These are phyloP conservation scores for Saururus chinensis DNA, from an alignment of 164 flowering plant genomes.

Conservation along the genomic window DNA sequence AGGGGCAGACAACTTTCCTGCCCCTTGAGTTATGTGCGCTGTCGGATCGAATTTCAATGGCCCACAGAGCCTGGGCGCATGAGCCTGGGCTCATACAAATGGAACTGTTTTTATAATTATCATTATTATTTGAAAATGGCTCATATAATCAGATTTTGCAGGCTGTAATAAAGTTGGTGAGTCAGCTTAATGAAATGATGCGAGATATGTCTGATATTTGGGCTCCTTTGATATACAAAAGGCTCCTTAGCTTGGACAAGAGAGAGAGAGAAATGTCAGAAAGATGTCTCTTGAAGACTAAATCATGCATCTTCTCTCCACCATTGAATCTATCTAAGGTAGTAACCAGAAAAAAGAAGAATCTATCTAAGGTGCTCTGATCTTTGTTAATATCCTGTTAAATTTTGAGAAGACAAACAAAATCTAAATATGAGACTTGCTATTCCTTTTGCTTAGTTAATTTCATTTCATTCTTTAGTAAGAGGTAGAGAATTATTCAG, in stretches of 20 bases:
- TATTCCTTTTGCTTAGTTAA: background rate
- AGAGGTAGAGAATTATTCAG: background rate
- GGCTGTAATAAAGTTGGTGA: conserved; percentile 53
- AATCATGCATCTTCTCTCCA: conserved; percentile 46
- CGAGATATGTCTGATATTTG: conserved; percentile 49
- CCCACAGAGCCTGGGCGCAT: too few species aligned
- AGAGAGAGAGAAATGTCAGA: conserved; percentile 68
- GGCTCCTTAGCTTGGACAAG: conserved; percentile 63
- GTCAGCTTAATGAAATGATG: conserved; percentile 44
- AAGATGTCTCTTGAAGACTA: conserved; percentile 53
- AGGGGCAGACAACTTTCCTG: too few species aligned
- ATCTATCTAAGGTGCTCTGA: conserved; percentile 41
- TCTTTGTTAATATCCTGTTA: background rate
- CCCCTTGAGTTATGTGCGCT: too few species aligned
- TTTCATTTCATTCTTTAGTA: background rate
- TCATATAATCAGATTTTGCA: too few species aligned
- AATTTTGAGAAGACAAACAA: background rate
- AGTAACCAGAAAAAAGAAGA: too few species aligned
- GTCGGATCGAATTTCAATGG: too few species aligned
- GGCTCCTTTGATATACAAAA: conserved; percentile 71
- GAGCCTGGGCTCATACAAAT: too few species aligned
- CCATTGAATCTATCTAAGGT: conserved; percentile 44
- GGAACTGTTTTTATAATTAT: too few species aligned
- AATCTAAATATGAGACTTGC: too few species aligned
- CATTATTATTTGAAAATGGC: too few species aligned